A percentile compares a stretch with the other conserved stretches of the same genome.
Evolutionary conservation across 1,284 basidiomycete species (phyloP).

Genomic region (Ustilago trichophora): DNA sequence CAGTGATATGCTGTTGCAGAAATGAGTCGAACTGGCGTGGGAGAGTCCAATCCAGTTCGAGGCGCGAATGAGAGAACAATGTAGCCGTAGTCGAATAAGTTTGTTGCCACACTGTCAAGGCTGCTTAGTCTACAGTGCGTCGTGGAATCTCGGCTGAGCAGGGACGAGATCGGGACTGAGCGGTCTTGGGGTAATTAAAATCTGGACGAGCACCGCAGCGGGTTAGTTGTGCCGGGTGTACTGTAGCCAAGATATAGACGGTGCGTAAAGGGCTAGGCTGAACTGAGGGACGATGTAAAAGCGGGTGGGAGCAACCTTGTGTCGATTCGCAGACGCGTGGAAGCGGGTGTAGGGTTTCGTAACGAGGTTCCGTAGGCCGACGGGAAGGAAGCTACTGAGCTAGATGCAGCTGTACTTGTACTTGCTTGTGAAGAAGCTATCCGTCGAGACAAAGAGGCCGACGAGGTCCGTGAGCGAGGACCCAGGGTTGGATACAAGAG

Average conservation of each 20-base stretch:
- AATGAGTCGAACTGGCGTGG: background rate
- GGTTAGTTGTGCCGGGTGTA: no score
- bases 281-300: no score
- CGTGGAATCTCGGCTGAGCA: background rate
- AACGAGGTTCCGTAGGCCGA: conserved; percentile 7
- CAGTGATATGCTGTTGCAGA: background rate
- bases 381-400: conserved; percentile 6
- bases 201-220: background rate
- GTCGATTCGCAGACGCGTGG: no score
- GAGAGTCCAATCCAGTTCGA: no score
- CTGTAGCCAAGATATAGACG: no score
- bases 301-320: conserved; percentile 19
- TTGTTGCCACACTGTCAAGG: no score
- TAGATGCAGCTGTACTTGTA: no score
- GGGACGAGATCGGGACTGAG: conserved; percentile 1
- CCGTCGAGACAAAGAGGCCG: background rate
- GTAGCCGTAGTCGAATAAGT: no score
- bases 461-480: background rate
- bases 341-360: conserved; percentile 7
- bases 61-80: no score
- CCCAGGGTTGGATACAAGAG: background rate
- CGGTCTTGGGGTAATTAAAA: background rate
- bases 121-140: no score
- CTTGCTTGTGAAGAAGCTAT: no score
- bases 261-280: background rate